These are phyloP conservation scores for Sordaria brevicollis DNA, from an alignment of 495 filamentous ascomycete species.

Conservation along the genomic window DNA sequence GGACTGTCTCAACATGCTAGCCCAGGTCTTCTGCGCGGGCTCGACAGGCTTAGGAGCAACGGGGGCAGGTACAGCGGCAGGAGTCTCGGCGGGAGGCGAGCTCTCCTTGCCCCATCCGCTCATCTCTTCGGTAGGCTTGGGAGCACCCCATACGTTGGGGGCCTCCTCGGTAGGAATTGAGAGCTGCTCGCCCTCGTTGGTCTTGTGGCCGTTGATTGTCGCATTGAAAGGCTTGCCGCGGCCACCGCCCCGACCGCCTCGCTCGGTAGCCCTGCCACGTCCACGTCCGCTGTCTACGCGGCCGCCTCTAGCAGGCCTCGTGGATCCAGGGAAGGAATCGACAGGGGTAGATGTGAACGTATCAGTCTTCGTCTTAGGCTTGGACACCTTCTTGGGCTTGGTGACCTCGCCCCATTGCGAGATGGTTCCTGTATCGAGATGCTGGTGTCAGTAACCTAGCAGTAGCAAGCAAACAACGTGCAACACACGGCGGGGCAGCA, in stretches of 20 bases:
- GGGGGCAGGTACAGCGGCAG: constrained; percentile 7
- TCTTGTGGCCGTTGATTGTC: constrained; percentile 38
- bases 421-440: constrained; percentile 54
- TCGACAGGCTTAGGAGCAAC: constrained; percentile 20
- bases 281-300: constrained; percentile 58
- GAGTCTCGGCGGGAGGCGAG: constrained; percentile 4
- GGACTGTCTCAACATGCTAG: constrained; percentile 43
- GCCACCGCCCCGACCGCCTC: constrained; percentile 57
- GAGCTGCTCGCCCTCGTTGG: constrained; percentile 36
- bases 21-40: constrained; percentile 41
- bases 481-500: background rate
- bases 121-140: constrained; percentile 25
- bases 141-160: constrained; percentile 24
- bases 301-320: constrained; percentile 44
- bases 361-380: constrained; percentile 72
- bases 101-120: constrained; percentile 14
- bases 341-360: constrained; percentile 42
- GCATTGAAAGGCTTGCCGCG: constrained; percentile 40
- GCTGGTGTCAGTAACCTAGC: constrained; percentile 15
- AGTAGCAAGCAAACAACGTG: constrained; percentile 2
- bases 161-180: constrained; percentile 41
- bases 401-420: constrained; percentile 94
- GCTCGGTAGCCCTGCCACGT: constrained; percentile 63
- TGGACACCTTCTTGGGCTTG: constrained; percentile 77
- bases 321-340: constrained; percentile 31